phyloP scores from a whole-genome alignment of 805 yeast species.

The Pichia cephalocereana region DNA sequence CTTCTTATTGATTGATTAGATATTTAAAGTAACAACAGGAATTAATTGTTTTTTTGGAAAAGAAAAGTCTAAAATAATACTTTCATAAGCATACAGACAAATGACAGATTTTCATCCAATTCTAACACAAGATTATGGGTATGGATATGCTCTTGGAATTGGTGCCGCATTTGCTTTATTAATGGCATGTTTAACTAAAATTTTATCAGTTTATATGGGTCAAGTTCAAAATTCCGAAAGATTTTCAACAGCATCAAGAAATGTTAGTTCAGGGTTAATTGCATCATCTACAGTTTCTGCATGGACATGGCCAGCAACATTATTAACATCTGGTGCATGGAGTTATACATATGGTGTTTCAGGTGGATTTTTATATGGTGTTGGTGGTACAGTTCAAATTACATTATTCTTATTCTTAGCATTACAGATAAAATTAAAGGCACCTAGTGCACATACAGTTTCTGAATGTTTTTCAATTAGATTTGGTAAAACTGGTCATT shows the following conservation, averaged over 20 bases:
- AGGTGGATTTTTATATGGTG: slow-evolving; percentile 30
- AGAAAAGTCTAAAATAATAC: too few relatives aligned
- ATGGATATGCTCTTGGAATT: slow-evolving; percentile 32
- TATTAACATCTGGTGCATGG: slow-evolving; percentile 30
- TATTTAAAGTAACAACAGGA: too few relatives aligned
- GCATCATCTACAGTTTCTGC: slow-evolving; percentile 36
- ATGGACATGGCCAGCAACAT: slow-evolving; percentile 41
- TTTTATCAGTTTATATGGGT: slow-evolving; percentile 29
- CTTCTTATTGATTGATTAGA: too few relatives aligned
- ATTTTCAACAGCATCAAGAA: slow-evolving; percentile 32
- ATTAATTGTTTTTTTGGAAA: too few relatives aligned
- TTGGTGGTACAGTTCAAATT: slow-evolving; percentile 32
- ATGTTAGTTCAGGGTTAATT: slow-evolving; percentile 33
- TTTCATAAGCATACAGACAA: not conserved
- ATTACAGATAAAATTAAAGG: slow-evolving; percentile 30
- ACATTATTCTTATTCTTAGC: slow-evolving; percentile 30
- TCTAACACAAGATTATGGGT: slow-evolving; percentile 30
- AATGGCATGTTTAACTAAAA: slow-evolving; percentile 30
- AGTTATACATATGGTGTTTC: slow-evolving; percentile 34
- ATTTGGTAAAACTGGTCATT: slow-evolving; percentile 31
- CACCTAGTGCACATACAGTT: slow-evolving; percentile 37
- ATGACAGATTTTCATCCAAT: slow-evolving; percentile 15
- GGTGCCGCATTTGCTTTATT: slow-evolving; percentile 38
- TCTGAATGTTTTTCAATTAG: slow-evolving; percentile 31
- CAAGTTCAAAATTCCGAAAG: slow-evolving; percentile 34